Evolutionary conservation across 2,329 filamentous ascomycete species (phyloP).

Genomic region (Hypoxylon sp.): DNA sequence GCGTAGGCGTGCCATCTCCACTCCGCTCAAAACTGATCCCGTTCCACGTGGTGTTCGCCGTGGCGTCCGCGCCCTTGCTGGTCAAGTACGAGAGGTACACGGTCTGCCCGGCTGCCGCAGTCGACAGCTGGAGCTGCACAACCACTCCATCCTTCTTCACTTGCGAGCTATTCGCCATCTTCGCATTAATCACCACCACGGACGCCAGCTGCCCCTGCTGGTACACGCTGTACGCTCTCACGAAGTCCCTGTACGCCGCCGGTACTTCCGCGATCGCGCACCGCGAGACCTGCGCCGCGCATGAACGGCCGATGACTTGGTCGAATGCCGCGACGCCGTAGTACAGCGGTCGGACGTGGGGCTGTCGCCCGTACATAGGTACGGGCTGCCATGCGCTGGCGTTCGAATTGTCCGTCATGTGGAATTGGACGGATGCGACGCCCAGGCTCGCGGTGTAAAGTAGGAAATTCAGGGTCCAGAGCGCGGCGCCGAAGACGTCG

Average conservation of each 20-base stretch:
- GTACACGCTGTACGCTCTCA: slow-evolving; percentile 63
- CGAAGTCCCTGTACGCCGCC: slow-evolving; percentile 57
- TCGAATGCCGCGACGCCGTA: slow-evolving; percentile 67
- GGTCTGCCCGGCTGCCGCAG: slow-evolving; percentile 57
- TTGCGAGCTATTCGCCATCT: slow-evolving; percentile 58
- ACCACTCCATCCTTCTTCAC: slow-evolving; percentile 57
- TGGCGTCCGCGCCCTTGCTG: slow-evolving; percentile 61
- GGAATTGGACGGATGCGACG: slow-evolving; percentile 64
- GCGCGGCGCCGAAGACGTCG: slow-evolving; percentile 64
- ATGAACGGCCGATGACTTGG: slow-evolving; percentile 61
- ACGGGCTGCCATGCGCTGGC: slow-evolving; percentile 66
- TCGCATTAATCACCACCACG: slow-evolving; percentile 63
- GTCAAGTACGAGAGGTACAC: slow-evolving; percentile 64
- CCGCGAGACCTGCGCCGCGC: slow-evolving; percentile 60
- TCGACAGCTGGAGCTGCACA: slow-evolving; percentile 59
- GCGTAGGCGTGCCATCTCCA: slow-evolving; percentile 58
- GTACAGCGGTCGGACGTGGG: slow-evolving; percentile 64
- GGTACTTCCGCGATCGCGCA: slow-evolving; percentile 54
- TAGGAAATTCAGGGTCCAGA: slow-evolving; percentile 68
- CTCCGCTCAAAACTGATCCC: slow-evolving; percentile 62
- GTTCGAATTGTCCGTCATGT: slow-evolving; percentile 69
- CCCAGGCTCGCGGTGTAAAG: slow-evolving; percentile 64
- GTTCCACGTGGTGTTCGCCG: slow-evolving; percentile 61
- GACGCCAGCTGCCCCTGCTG: slow-evolving; percentile 59
- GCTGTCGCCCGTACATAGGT: slow-evolving; percentile 56